Evolutionary conservation across 2,329 filamentous ascomycete species (phyloP).

Genomic region (Hymenoscyphus linearis): DNA sequence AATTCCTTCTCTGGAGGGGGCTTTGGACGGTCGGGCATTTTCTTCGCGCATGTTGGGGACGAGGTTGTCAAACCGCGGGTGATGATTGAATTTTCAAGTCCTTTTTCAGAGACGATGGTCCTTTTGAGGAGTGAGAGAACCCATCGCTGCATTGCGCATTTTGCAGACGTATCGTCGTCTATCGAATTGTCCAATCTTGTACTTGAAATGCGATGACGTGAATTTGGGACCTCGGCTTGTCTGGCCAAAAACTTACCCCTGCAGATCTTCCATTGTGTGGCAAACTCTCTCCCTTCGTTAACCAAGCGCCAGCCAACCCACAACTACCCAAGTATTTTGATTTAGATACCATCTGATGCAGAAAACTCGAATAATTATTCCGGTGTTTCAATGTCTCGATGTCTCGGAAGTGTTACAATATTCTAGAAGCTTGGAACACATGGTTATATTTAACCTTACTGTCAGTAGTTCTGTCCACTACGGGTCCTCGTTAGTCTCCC

Average conservation of each 20-base stretch:
- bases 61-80: slow-evolving; percentile 17
- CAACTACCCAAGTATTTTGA: background rate
- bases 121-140: slow-evolving; percentile 13
- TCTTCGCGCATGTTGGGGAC: slow-evolving; percentile 39
- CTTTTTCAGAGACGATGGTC: slow-evolving; percentile 13
- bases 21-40: slow-evolving; percentile 62
- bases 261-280: background rate
- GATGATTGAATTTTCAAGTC: background rate
- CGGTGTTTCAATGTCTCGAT: too few relatives aligned
- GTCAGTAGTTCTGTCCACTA: too few relatives aligned
- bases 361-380: too few relatives aligned
- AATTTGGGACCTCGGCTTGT: background rate
- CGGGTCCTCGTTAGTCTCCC: too few relatives aligned
- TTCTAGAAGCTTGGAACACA: too few relatives aligned
- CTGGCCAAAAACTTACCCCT: background rate
- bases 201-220: background rate
- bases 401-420: too few relatives aligned
- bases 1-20: slow-evolving; percentile 72
- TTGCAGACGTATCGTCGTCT: slow-evolving; percentile 8
- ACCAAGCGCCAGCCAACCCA: background rate
- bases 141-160: slow-evolving; percentile 27
- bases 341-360: too few relatives aligned
- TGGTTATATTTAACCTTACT: too few relatives aligned
- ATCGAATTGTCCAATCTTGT: background rate
- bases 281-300: background rate